A percentile compares a stretch with the other conserved stretches of the same genome.
Conservation (phyloP, 441 rosid species). For the Jatropha multifida region DNA sequence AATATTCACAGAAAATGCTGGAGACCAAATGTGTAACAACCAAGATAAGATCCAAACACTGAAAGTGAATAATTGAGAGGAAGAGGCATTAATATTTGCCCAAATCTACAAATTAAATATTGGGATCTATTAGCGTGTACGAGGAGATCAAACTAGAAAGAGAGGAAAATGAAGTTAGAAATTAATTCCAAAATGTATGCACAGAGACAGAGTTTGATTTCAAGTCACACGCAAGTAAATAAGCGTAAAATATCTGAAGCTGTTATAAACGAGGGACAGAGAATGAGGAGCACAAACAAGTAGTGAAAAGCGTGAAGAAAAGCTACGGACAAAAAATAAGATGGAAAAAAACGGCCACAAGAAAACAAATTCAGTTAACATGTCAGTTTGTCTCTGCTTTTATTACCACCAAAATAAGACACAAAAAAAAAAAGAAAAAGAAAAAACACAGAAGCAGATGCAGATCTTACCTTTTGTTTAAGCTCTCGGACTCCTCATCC, state of each 20-base stretch:
- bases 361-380: conserved; percentile 13
- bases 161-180: neutral
- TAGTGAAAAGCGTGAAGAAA: conserved; percentile 10
- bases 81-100: neutral
- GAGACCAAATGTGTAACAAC: neutral
- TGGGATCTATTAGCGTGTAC: neutral
- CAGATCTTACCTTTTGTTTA: conserved; percentile 78
- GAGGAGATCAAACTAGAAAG: neutral
- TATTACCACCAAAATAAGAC: neutral
- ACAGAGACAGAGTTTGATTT: neutral
- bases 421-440: neutral
- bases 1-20: neutral
- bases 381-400: conserved; percentile 8
- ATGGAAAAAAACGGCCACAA: conserved; percentile 11
- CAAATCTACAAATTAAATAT: neutral
- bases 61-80: too few relatives aligned
- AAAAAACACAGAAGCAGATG: neutral
- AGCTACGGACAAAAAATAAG: neutral
- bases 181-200: neutral
- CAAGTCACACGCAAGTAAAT: neutral
- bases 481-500: conserved; percentile 84
- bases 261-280: neutral
- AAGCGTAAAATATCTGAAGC: neutral
- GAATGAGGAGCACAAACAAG: neutral
- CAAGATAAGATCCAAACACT: neutral